Conservation (phyloP, 345 rosid species). For the Dipteronia sinensis region DNA sequence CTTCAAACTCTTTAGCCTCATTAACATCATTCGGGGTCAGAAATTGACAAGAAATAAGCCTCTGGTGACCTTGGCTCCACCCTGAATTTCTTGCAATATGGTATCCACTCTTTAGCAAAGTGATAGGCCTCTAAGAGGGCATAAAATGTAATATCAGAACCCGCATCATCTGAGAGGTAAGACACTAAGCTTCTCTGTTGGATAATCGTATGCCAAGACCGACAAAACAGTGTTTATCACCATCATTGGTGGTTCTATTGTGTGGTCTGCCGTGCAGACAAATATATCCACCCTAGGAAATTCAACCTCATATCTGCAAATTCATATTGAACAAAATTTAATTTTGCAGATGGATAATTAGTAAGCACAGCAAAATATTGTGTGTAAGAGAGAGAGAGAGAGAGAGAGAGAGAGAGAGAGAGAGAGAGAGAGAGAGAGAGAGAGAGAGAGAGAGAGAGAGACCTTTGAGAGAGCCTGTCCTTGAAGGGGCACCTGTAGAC, state of each 20-base stretch:
- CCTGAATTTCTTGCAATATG: constrained; percentile 45
- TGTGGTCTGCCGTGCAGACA: constrained; percentile 58
- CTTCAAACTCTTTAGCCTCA: constrained; percentile 10
- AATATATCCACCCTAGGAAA: constrained; percentile 53
- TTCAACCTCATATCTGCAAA: constrained; percentile 34
- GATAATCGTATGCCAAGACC: constrained; percentile 49
- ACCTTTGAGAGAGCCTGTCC: constrained; percentile 54
- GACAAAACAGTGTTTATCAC: constrained; percentile 55
- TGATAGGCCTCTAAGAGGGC: constrained; percentile 55
- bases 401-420: background rate
- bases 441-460: no score
- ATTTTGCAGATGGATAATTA: no score
- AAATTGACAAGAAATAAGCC: constrained; percentile 33
- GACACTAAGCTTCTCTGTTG: constrained; percentile 41
- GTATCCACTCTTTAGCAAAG: constrained; percentile 52
- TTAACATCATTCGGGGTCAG: background rate
- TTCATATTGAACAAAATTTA: no score
- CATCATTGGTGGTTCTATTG: constrained; percentile 52
- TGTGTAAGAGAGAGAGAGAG: no score
- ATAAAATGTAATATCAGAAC: constrained; percentile 44
- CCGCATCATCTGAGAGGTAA: constrained; percentile 64
- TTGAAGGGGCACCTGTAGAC: constrained; percentile 41
- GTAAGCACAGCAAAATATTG: background rate
- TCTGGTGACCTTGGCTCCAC: constrained; percentile 51
- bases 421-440: no score